Evolutionary conservation across 805 yeast species (phyloP), one percentile per base, ranked within the genome.

Genomic region (Groenewaldozyma tartarivorans): DNA sequence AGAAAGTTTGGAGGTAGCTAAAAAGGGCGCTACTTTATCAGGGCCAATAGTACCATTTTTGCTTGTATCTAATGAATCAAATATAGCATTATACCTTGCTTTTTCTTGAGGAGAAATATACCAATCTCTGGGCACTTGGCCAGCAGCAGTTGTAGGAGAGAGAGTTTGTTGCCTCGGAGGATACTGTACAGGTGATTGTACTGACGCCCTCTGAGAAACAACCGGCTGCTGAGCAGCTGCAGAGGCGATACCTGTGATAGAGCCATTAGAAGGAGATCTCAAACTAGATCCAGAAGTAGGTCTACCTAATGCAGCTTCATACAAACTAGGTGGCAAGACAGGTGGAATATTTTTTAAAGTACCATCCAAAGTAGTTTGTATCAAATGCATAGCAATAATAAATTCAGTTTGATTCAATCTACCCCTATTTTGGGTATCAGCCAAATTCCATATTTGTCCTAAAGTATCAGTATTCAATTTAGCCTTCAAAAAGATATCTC

Each of bases 371-470:
- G 81, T 65, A 50, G 86, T 79, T 60, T 90, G 96, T 48, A 92
- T 85, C 56, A 92, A 70, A 61, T 84, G 94, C 98, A 92, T 90
- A 5, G 97, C 96, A 53, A 90, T 74, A 35, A 85, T 75, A 53
- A 92, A 92, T 57, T 85, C 88, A 13, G 78, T 71, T 55, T 78
- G 74, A 42, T 74, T 69, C 52, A 92, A 73, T 42, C 74, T 68
- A 4, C 98, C 98, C 1, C 73, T 62, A 50, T 78, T 78, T 40
- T 73, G 72, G 46, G 77, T 75, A 58, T 92, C 98, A 34, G 83
- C 92, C 43, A 90, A 67, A 40, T 73, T 73, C 98, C 98, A 92
- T 44, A 92, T 79, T 56, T 79, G 81, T 43, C 94, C 95, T 46
- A 92, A 67, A 1, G 77, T 71, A 20, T 74, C 73, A 27, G 79